Evolutionary conservation across 805 yeast species (phyloP), one percentile per base, ranked within the genome.

Genomic region (Yamadazyma philogaea): DNA sequence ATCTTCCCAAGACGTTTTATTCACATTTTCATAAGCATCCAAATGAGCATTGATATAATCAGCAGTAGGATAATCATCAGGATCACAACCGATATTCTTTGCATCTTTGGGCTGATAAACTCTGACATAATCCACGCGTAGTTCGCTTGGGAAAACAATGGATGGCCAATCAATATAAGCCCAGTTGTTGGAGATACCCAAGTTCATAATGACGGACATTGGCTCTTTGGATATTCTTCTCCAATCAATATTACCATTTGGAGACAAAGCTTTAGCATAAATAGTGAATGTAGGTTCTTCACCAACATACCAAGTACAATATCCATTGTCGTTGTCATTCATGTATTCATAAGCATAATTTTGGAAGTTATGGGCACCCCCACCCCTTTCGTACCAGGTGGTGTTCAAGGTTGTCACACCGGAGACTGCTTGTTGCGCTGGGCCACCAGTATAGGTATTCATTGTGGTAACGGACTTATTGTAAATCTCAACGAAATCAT

Each of bases 121-220:
- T 54, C 99, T 79, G 26, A 91, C 95, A 55, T 84, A 87, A 61
- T 91, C 97, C 34, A 91, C 67, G 44, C 78, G 70, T 81, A 90
- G 71, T 1, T 77, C 73, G 11, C 77, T 77, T 2, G 99, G 99
- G 77, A 91, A 91, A 35, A 66, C 65, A 45, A 89, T 69, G 4
- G 81, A 70, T 34, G 81, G 79, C 96, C 96, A 91, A 66, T 89
- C 91, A 48, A 91, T 91, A 62, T 86, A 87, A 6, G 93, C 87
- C 98, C 98, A 91, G 46, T 81, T 84, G 55, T 82, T 84, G 12
- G 97, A 90, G 40, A 91, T 68, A 72, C 96, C 99, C 66, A 91
- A 66, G 62, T 91, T 91, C 72, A 91, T 57, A 50, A 91, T 66
- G 47, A 91, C 75, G 2, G 95, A 76, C 97, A 91, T 89, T 50